Percentiles rank a stretch among this genome's conserved stretches.
Conservation (phyloP, 805 yeast species). For the Starmerella bombicola region DNA sequence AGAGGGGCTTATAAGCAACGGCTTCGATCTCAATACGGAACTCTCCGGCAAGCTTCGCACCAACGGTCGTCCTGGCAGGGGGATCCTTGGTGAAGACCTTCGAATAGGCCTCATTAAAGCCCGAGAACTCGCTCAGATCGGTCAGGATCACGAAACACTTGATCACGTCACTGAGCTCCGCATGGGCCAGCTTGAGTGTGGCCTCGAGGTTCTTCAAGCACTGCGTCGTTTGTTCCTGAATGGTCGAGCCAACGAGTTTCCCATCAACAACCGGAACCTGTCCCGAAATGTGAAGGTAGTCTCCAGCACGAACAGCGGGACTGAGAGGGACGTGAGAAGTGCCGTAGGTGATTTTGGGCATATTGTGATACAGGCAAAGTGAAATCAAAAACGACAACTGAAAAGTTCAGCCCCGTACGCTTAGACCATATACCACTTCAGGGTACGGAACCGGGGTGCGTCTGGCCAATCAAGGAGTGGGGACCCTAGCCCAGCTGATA, state of each 20-base stretch:
- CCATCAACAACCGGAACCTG: slow-evolving; percentile 18
- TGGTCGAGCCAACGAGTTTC: slow-evolving; percentile 14
- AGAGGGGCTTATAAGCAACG: slow-evolving; percentile 16
- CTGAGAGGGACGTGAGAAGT: slow-evolving; percentile 14
- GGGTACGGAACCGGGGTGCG: no score
- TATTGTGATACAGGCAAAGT: not conserved
- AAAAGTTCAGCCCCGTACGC: no score
- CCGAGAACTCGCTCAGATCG: slow-evolving; percentile 13
- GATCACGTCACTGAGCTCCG: slow-evolving; percentile 12
- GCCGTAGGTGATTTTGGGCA: slow-evolving; percentile 15
- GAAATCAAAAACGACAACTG: no score
- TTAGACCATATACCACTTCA: no score
- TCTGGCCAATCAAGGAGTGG: no score
- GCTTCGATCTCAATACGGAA: slow-evolving; percentile 19
- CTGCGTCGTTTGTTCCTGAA: slow-evolving; percentile 14
- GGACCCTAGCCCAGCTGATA: no score
- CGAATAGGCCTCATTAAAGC: slow-evolving; percentile 15
- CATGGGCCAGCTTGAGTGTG: slow-evolving; percentile 13
- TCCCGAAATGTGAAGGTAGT: slow-evolving; percentile 15
- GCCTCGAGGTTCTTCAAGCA: slow-evolving; percentile 13
- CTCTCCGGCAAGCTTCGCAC: slow-evolving; percentile 13
- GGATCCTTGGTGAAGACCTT: slow-evolving; percentile 14
- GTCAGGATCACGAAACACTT: slow-evolving; percentile 13
- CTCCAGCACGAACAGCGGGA: slow-evolving; percentile 19
- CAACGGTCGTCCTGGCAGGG: slow-evolving; percentile 19